Evolutionary conservation across 139 green algal genomes (phyloP), one percentile per base, ranked within the genome.

Genomic region (Chlorella sp.): DNA sequence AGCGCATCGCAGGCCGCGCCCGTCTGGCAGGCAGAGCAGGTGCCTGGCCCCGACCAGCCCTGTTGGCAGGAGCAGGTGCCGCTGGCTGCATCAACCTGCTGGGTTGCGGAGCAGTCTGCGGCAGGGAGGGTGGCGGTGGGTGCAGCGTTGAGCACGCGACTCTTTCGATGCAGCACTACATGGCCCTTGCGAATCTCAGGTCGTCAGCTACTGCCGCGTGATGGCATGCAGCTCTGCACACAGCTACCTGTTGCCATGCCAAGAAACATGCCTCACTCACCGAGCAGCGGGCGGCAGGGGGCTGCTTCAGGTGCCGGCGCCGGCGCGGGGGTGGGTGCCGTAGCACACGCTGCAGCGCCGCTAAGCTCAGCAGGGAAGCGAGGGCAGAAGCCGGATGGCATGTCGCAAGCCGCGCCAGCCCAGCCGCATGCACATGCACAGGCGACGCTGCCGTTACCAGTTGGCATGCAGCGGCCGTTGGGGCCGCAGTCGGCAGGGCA

Each of bases 381-480:
- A 21, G 86, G 64, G 51, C 86, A 89, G 72, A 85, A 89, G 28
- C 86, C 86, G 9, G 56, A 71, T 15, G 87, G 38, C 20, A 78
- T 20, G 4, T 38, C 21, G 67, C 87, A 90, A 16, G 41, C 55
- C 9, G 65, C 26, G 1, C 88, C 88, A 3, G 38, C 47, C 67
- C 73, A 92, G 63, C 86, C 88, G 47, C 88, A 92, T 0, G 47
- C 56, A 85, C 88, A 92, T 34, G 68, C 44, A 82, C 88, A 92
- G 13, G 30, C 39, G 12, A 51, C 2, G 6, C 41, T 30, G 39
- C 69, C 76, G 44, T 65, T 51, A 2, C 62, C 51, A 7, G 55
- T 39, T 3, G 38, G 9, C 12, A 28, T 26, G 75, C 88, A 92
- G 25, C 78, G 67, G 23, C 88, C 88, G 72, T 92, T 78, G 4